Evolutionary conservation across 768 basidiomycete species (phyloP).

Genomic region (Leccinum variicolor): DNA sequence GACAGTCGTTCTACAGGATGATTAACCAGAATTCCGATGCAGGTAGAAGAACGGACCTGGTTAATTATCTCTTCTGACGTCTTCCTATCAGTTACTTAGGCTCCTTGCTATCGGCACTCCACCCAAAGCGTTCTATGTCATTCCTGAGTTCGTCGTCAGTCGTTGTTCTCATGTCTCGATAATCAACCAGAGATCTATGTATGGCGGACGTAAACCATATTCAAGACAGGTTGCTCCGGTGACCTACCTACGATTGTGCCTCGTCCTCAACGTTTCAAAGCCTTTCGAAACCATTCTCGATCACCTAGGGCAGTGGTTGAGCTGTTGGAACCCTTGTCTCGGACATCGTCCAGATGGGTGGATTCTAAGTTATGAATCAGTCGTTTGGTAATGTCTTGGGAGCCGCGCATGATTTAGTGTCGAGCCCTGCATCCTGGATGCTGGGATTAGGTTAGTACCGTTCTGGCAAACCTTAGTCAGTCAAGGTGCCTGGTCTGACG

Average conservation of each 20-base stretch:
- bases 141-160: constrained; percentile 79
- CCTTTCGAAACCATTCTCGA: constrained; percentile 52
- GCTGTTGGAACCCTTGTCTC: constrained; percentile 66
- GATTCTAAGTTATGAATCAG: constrained; percentile 78
- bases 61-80: constrained; percentile 7
- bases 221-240: constrained; percentile 38
- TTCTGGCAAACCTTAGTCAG: constrained; percentile 82
- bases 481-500: constrained; percentile 49
- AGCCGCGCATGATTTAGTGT: constrained; percentile 59
- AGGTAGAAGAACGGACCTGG: constrained; percentile 36
- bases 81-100: constrained; percentile 57
- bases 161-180: not conserved
- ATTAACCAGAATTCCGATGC: constrained; percentile 65
- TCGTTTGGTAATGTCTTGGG: constrained; percentile 61
- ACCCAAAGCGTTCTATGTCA: constrained; percentile 72
- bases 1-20: constrained; percentile 38
- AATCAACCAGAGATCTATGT: constrained; percentile 71
- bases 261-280: constrained; percentile 63
- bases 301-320: constrained; percentile 79
- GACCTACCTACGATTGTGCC: constrained; percentile 44
- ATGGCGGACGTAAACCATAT: constrained; percentile 54
- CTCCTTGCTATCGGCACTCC: constrained; percentile 83
- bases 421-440: constrained; percentile 76
- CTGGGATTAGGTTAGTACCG: constrained; percentile 85
- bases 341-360: constrained; percentile 86